These are phyloP conservation scores for Dictyostelium purpureum DNA, from an alignment of 78 protist genomes.

Conservation along the genomic window DNA sequence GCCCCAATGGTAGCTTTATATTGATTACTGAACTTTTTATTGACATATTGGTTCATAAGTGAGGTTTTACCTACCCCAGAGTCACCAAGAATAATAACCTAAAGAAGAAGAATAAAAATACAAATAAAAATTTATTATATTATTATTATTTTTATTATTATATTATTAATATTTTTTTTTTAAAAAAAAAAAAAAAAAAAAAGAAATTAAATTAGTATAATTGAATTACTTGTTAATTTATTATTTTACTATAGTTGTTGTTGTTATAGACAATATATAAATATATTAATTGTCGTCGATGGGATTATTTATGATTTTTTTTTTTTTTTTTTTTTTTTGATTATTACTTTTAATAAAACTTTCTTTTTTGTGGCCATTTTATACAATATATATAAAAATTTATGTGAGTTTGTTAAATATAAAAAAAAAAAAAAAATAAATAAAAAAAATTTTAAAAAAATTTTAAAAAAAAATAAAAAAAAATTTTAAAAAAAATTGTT, in stretches of 20 bases:
- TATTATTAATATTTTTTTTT: not conserved
- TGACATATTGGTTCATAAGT: slow-evolving; percentile 97
- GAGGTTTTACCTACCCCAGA: slow-evolving; percentile 98
- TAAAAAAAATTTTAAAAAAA: too few relatives aligned
- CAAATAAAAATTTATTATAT: not conserved
- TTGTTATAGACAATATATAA: too few relatives aligned
- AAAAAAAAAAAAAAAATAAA: too few relatives aligned
- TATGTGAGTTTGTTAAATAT: too few relatives aligned
- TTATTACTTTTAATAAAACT: slow-evolving; percentile 85
- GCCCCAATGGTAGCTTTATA: slow-evolving; percentile 99
- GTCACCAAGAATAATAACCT: slow-evolving; percentile 97
- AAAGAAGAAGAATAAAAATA: not conserved
- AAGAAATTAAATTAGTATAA: too few relatives aligned
- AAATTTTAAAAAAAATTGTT: too few relatives aligned
- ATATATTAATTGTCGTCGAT: too few relatives aligned
- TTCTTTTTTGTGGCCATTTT: slow-evolving; percentile 87
- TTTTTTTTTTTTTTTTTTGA: not conserved
- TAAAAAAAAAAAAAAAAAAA: not conserved
- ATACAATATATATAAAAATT: not conserved
- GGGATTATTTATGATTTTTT: too few relatives aligned
- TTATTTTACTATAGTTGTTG: too few relatives aligned
- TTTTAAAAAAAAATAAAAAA: too few relatives aligned
- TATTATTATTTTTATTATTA: not conserved
- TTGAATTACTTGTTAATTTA: too few relatives aligned
- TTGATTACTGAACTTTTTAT: slow-evolving; percentile 96